Conservation (phyloP, 768 basidiomycete species). For the Phanerochaete sordida region DNA sequence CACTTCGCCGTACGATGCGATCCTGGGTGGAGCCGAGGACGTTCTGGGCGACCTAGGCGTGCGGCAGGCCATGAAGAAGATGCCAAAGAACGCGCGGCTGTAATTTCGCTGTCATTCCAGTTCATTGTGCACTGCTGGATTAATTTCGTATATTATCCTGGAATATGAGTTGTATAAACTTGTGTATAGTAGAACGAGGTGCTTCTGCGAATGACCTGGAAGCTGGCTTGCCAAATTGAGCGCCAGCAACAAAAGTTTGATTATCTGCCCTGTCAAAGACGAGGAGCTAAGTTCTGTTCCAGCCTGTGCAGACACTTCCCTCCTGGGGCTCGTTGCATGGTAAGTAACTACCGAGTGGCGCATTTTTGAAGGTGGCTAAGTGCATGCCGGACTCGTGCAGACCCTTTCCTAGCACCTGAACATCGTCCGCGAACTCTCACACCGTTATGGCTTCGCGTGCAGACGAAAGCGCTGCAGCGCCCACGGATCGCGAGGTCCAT, state of each 20-base stretch:
- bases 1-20: conserved; percentile 80
- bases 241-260: too few relatives aligned
- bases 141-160: too few relatives aligned
- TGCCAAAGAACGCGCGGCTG: conserved; percentile 50
- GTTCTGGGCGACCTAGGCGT: conserved; percentile 73
- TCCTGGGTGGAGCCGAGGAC: conserved; percentile 78
- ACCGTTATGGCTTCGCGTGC: neutral
- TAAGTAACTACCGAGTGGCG: too few relatives aligned
- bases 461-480: neutral
- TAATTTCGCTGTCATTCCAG: conserved; percentile 18
- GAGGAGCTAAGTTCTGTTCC: too few relatives aligned
- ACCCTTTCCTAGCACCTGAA: neutral
- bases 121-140: neutral
- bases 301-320: too few relatives aligned
- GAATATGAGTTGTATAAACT: too few relatives aligned
- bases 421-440: neutral
- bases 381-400: neutral
- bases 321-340: too few relatives aligned
- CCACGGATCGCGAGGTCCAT: neutral
- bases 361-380: neutral
- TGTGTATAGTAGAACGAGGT: too few relatives aligned
- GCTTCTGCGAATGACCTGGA: too few relatives aligned
- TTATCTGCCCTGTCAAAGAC: too few relatives aligned
- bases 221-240: too few relatives aligned
- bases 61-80: conserved; percentile 67